Base-by-base conservation (phyloP, 1,284 basidiomycete species). In the Xerocomus nothofagi region DNA sequence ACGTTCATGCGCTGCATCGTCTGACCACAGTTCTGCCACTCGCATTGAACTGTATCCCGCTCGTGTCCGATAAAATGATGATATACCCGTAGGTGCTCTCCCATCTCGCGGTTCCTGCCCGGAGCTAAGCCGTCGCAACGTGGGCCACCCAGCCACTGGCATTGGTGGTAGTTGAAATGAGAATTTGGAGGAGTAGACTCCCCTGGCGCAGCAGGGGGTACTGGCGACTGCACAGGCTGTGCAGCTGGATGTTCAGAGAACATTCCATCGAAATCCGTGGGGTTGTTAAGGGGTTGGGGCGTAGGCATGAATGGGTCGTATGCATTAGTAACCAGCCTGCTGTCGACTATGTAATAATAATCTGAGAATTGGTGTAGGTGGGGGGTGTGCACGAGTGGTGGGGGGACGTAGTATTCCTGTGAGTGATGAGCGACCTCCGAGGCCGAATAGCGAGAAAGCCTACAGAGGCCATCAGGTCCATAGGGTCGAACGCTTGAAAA, bases 81-180 rank as follows among this genome's bases (percentile, higher is more conserved):
- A 2, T 18, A 44, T 2, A 32, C 41, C 1, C 62, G 54, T 9
- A 64, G 37, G 24, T 64, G 62, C 14, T 67, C 62, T 3, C 54
- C 59, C 62, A 64, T 64, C 24, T 64, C 62, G 17, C 65, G 59
- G 33, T 64, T 64, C 23, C 31, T 64, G 1, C 65, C 62, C 3
- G 65, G 62, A 38, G 59, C 65, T 8, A 24, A 27, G 24, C 61
- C 65, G 23, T 55, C 32, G 45, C 62, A 64, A 11, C 0, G 47
- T 12, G 61, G 51, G n/a, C 61, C 63, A 21, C 48, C 34, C 36
- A 46, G 9, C 62, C 62, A 64, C 9, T 50, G 53, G 37, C 62
- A 64, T 14, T 17, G 17, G 39, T 66, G 44, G 30, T 37, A 50
- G 6, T 29, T 6, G 51, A 54, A 60, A 14, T 29, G 24, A 3